Percentiles rank a stretch among this genome's conserved stretches.
phyloP scores from a whole-genome alignment of 176 grass and related monocot genomes.

The Oryza glaberrima region DNA sequence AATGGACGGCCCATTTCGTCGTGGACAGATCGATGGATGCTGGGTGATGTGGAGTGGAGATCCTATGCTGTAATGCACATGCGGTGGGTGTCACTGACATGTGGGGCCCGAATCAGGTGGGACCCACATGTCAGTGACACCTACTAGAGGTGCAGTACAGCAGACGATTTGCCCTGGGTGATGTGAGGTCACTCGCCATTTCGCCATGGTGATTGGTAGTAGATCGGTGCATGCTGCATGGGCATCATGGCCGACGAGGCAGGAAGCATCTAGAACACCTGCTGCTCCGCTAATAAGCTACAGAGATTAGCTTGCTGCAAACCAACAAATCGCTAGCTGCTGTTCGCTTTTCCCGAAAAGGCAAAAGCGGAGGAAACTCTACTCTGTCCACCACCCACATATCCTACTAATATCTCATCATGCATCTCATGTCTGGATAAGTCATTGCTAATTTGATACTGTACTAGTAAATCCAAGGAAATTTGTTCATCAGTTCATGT shows the following conservation, averaged over 20 bases:
- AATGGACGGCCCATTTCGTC: not conserved
- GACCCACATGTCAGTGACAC: too few relatives aligned
- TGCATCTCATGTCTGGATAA: not conserved
- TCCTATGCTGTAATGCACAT: too few relatives aligned
- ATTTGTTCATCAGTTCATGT: not conserved
- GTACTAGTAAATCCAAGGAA: too few relatives aligned
- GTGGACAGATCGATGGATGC: not conserved
- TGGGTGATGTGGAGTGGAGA: not conserved
- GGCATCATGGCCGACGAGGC: not conserved
- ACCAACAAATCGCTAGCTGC: constrained; percentile 10
- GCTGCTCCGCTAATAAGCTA: not conserved
- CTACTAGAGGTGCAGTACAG: too few relatives aligned
- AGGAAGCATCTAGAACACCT: constrained; percentile 14
- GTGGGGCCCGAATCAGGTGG: too few relatives aligned
- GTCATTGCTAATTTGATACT: not conserved
- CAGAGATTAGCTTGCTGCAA: not conserved
- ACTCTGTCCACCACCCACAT: not conserved
- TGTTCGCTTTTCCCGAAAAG: not conserved
- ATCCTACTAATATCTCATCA: too few relatives aligned
- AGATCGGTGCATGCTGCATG: too few relatives aligned
- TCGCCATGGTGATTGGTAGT: not conserved
- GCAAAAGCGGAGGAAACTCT: not conserved
- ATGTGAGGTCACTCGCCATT: not conserved
- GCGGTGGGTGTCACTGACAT: too few relatives aligned
- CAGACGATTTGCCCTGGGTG: not conserved